Conservation (phyloP, 2,329 filamentous ascomycete species). For the Exophiala oligosperma region DNA sequence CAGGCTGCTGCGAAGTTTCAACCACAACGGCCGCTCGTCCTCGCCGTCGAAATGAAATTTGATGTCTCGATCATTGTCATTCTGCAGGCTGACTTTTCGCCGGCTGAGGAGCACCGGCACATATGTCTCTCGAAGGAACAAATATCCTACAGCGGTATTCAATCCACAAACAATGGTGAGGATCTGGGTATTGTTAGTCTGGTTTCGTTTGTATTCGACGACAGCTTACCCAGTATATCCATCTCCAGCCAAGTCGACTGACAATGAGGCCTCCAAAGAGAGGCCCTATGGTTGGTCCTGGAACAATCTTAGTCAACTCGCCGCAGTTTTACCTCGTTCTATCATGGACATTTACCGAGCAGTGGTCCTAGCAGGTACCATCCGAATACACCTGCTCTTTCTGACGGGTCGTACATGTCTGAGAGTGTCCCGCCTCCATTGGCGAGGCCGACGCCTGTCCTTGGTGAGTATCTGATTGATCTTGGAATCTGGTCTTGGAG, state of each 20-base stretch:
- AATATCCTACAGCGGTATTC: slow-evolving; percentile 60
- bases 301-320: not conserved
- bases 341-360: slow-evolving; percentile 5
- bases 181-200: slow-evolving; percentile 38
- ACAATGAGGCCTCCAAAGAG: slow-evolving; percentile 49
- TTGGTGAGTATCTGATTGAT: slow-evolving; percentile 29
- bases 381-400: slow-evolving; percentile 25
- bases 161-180: slow-evolving; percentile 36
- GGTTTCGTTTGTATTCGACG: no score
- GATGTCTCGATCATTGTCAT: slow-evolving; percentile 32
- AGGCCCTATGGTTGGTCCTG: slow-evolving; percentile 25
- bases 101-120: slow-evolving; percentile 58
- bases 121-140: slow-evolving; percentile 62
- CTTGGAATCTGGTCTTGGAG: not conserved
- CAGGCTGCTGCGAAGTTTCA: slow-evolving; percentile 39
- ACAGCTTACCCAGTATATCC: slow-evolving; percentile 49
- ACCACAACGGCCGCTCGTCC: slow-evolving; percentile 20
- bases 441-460: slow-evolving; percentile 24
- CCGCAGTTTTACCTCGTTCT: not conserved
- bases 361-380: slow-evolving; percentile 27
- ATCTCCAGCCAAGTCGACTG: slow-evolving; percentile 47
- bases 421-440: slow-evolving; percentile 27
- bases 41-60: slow-evolving; percentile 24
- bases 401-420: slow-evolving; percentile 27
- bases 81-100: slow-evolving; percentile 53